Evolutionary conservation across 805 yeast species (phyloP).

Genomic region (Yueomyces sp.): DNA sequence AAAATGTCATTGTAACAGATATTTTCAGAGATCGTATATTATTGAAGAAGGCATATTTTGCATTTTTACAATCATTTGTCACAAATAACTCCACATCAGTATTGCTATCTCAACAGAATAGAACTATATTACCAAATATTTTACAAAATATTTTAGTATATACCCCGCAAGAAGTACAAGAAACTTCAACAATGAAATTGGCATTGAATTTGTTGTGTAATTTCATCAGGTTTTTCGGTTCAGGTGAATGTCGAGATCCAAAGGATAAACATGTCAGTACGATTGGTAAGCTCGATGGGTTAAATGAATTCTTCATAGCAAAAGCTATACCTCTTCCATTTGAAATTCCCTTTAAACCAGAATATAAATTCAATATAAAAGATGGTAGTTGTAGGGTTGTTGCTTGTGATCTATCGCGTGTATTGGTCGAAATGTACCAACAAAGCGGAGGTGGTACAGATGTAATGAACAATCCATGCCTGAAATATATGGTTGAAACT

Average conservation of each 20-base stretch:
- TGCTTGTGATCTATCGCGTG: conserved; percentile 58
- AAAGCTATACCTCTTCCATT: conserved; percentile 50
- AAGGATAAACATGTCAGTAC: conserved; percentile 38
- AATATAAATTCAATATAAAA: conserved; percentile 42
- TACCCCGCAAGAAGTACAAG: conserved; percentile 44
- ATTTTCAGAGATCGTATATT: conserved; percentile 48
- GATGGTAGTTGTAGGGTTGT: conserved; percentile 72
- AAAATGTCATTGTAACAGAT: conserved; percentile 38
- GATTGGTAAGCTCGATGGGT: conserved; percentile 40
- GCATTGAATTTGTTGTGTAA: conserved; percentile 59
- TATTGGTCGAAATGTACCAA: conserved; percentile 50
- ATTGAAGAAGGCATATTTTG: conserved; percentile 57
- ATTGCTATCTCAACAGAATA: conserved; percentile 57
- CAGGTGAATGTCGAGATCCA: conserved; percentile 50
- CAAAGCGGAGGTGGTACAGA: conserved; percentile 14
- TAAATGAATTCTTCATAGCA: conserved; percentile 56
- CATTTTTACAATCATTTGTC: conserved; percentile 53
- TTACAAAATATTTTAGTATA: conserved; percentile 52
- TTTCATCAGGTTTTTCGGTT: conserved; percentile 50
- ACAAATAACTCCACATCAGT: conserved; percentile 72
- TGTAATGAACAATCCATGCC: conserved; percentile 14
- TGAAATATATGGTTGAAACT: conserved; percentile 37
- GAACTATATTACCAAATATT: conserved; percentile 42
- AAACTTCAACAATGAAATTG: conserved; percentile 50
- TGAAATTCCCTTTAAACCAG: conserved; percentile 67